Evolutionary conservation across 495 filamentous ascomycete species (phyloP).

Genomic region (Tuber melanosporum): DNA sequence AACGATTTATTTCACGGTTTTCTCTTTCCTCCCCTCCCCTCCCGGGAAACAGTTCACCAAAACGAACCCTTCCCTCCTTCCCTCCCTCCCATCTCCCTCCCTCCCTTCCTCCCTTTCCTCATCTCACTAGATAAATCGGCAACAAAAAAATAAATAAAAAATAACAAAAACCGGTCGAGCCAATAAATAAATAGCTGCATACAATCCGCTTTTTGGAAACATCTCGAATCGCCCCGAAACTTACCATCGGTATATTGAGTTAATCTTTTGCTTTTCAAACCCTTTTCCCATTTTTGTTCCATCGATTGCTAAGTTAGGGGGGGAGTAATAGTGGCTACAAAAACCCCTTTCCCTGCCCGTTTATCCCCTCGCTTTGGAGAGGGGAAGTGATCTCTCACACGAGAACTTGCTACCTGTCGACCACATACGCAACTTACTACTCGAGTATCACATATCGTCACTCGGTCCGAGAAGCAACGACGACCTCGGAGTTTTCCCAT

Average conservation of each 20-base stretch:
- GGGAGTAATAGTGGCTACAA: not conserved
- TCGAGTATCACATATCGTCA: not conserved
- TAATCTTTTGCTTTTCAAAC: not conserved
- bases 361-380: not conserved
- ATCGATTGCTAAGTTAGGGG: not conserved
- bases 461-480: not conserved
- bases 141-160: not conserved
- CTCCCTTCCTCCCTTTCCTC: not conserved
- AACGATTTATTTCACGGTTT: not conserved
- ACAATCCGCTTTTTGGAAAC: not conserved
- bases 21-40: not conserved
- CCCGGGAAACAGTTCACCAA: constrained; percentile 1
- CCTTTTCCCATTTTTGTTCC: not conserved
- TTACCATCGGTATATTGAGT: not conserved
- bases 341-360: not conserved
- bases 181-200: constrained; percentile 1
- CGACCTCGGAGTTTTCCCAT: not conserved
- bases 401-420: not conserved
- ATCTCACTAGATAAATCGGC: not conserved
- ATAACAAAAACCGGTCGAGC: not conserved
- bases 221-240: not conserved
- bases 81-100: not conserved
- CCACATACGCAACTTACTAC: not conserved
- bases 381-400: constrained; percentile 2
- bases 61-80: not conserved